Percentiles rank a stretch among this genome's conserved stretches.
These are phyloP conservation scores for Neocallimastix lanati DNA, from an alignment of 192 early-diverging fungal genomes.

Conservation along the genomic window DNA sequence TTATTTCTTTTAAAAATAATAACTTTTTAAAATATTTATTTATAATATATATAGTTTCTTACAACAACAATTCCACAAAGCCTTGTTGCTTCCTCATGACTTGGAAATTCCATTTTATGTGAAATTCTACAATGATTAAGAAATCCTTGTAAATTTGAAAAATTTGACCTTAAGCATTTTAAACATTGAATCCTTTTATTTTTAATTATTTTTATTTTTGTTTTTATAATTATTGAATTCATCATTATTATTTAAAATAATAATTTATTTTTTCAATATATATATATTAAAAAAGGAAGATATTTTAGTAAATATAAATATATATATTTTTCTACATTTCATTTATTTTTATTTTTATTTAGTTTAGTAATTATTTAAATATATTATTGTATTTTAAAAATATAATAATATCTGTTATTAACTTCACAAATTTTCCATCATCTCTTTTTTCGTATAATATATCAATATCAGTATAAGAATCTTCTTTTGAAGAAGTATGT, in stretches of 20 bases:
- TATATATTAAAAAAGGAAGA: too few species aligned
- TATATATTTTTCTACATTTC: too few species aligned
- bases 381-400: too few species aligned
- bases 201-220: neutral
- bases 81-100: constrained; percentile 51
- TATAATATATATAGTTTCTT: neutral
- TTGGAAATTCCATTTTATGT: constrained; percentile 55
- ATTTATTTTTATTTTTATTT: too few species aligned
- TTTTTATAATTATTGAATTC: neutral
- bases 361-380: too few species aligned
- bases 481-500: neutral
- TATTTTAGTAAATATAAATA: too few species aligned
- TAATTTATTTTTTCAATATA: constrained; percentile 16
- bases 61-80: constrained; percentile 49
- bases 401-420: too few species aligned
- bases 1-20: too few species aligned
- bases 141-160: constrained; percentile 71
- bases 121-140: constrained; percentile 62
- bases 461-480: constrained; percentile 6
- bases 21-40: too few species aligned
- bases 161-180: constrained; percentile 52
- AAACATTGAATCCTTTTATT: constrained; percentile 48
- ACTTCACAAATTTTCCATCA: neutral
- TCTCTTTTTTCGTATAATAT: neutral
- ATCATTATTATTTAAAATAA: constrained; percentile 14